phyloP scores from a whole-genome alignment of 2,329 filamentous ascomycete genomes.

The Pyricularia sp. region DNA sequence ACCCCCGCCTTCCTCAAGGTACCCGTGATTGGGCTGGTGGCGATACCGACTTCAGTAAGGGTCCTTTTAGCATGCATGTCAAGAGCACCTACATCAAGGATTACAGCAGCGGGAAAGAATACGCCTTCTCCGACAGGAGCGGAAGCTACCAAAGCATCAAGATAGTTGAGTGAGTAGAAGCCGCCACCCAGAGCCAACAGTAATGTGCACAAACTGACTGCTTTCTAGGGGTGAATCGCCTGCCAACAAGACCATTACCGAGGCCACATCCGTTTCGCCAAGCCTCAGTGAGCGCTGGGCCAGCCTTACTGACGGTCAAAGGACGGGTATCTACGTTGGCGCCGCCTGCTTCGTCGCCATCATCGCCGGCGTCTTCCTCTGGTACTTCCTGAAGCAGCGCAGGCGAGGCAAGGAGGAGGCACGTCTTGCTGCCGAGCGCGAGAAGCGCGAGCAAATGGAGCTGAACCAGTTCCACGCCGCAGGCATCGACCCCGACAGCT shows the following conservation, averaged over 20 bases:
- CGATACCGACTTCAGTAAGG: slow-evolving; percentile 38
- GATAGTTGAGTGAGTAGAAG: slow-evolving; percentile 4
- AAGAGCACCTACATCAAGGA: slow-evolving; percentile 33
- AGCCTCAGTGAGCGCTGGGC: slow-evolving; percentile 40
- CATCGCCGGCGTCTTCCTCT: slow-evolving; percentile 29
- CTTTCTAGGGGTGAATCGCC: slow-evolving; percentile 42
- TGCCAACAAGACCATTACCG: slow-evolving; percentile 29
- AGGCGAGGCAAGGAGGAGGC: slow-evolving; percentile 39
- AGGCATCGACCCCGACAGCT: slow-evolving; percentile 34
- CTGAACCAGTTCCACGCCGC: slow-evolving; percentile 34
- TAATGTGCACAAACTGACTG: neutral
- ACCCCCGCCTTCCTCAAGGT: slow-evolving; percentile 35
- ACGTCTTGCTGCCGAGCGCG: slow-evolving; percentile 26
- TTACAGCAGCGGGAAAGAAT: slow-evolving; percentile 12
- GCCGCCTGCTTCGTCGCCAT: slow-evolving; percentile 31
- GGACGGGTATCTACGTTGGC: slow-evolving; percentile 38
- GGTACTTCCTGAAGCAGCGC: slow-evolving; percentile 44
- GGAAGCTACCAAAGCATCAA: slow-evolving; percentile 10
- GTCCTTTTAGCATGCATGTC: slow-evolving; percentile 51
- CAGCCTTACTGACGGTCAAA: slow-evolving; percentile 33
- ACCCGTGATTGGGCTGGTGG: slow-evolving; percentile 47
- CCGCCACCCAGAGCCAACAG: neutral
- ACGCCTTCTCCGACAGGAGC: slow-evolving; percentile 7
- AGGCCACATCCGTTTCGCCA: slow-evolving; percentile 21
- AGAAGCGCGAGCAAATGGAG: slow-evolving; percentile 35